Percentiles rank a stretch among this genome's conserved stretches.
Conservation (phyloP, 352 stramenopile species). For the Pilasporangium apinafurcum region DNA sequence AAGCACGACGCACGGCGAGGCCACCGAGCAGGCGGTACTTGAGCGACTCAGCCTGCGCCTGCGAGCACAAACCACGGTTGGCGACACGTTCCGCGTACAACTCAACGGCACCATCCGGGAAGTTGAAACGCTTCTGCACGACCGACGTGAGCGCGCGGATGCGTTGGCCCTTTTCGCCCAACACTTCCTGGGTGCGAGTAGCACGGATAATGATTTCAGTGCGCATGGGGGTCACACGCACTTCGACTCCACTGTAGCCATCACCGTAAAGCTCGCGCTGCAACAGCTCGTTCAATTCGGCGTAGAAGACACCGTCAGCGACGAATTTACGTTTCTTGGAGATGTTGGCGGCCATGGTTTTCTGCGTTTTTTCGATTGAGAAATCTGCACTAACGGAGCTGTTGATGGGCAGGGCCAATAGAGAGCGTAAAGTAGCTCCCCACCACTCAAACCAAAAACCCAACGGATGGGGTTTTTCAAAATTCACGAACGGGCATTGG, state of each 20-base stretch:
- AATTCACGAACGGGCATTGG: too few relatives aligned
- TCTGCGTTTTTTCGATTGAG: slow-evolving; percentile 13
- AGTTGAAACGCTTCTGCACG: slow-evolving; percentile 99
- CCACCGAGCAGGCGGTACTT: slow-evolving; percentile 99
- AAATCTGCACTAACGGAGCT: slow-evolving; percentile 6
- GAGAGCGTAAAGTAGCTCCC: background rate
- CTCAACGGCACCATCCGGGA: slow-evolving; percentile 93
- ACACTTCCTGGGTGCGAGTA: slow-evolving; percentile 98
- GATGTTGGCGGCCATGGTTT: slow-evolving; percentile 89
- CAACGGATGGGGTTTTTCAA: background rate
- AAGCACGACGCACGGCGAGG: slow-evolving; percentile 97
- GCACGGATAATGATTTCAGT: slow-evolving; percentile 99
- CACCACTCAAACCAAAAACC: slow-evolving; percentile 3
- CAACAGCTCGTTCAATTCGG: slow-evolving; percentile 99
- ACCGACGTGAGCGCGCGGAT: slow-evolving; percentile 99
- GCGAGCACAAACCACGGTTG: slow-evolving; percentile 97
- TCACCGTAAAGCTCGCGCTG: slow-evolving; percentile 97
- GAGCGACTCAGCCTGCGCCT: slow-evolving; percentile 98
- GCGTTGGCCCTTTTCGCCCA: slow-evolving; percentile 99
- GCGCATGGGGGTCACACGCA: slow-evolving; percentile 97
- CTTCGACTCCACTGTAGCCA: slow-evolving; percentile 98
- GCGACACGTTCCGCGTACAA: slow-evolving; percentile 98
- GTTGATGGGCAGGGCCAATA: background rate
- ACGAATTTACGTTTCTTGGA: slow-evolving; percentile 99
- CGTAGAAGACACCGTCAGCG: slow-evolving; percentile 99